Conservation (phyloP, 495 filamentous ascomycete genomes). For the Xylaria telfairii region DNA sequence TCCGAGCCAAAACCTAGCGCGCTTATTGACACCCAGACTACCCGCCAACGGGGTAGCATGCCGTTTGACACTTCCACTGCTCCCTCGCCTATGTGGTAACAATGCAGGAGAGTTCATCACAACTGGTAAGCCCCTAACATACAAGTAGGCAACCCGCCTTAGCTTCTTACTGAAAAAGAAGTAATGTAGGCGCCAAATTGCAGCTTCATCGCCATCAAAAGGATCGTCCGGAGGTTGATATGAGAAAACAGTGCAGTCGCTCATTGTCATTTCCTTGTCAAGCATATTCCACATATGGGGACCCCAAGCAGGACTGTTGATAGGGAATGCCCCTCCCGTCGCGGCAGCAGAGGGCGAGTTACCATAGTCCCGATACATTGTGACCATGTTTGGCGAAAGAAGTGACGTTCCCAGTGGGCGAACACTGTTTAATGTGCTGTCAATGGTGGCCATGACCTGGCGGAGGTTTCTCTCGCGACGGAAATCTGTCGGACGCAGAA, state of each 20-base stretch:
- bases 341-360: slow-evolving; percentile 39
- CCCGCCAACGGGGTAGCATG: slow-evolving; percentile 38
- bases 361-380: slow-evolving; percentile 34
- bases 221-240: slow-evolving; percentile 85
- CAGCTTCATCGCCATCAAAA: slow-evolving; percentile 86
- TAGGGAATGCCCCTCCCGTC: slow-evolving; percentile 33
- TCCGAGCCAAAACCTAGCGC: slow-evolving; percentile 84
- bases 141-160: slow-evolving; percentile 95
- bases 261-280: slow-evolving; percentile 88
- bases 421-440: slow-evolving; percentile 83
- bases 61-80: slow-evolving; percentile 47
- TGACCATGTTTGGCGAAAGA: slow-evolving; percentile 31
- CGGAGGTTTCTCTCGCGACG: slow-evolving; percentile 75
- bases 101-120: slow-evolving; percentile 72
- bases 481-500: slow-evolving; percentile 87
- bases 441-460: slow-evolving; percentile 80
- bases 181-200: slow-evolving; percentile 94
- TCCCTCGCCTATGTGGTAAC: slow-evolving; percentile 35
- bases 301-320: slow-evolving; percentile 66
- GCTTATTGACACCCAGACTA: slow-evolving; percentile 60
- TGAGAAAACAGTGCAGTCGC: slow-evolving; percentile 82
- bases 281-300: slow-evolving; percentile 88
- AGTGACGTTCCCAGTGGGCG: slow-evolving; percentile 61
- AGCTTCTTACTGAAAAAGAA: slow-evolving; percentile 95
- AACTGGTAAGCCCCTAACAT: slow-evolving; percentile 82